Conservation (phyloP, 106 monocot genomes). For the Platanthera guangdongensis region DNA sequence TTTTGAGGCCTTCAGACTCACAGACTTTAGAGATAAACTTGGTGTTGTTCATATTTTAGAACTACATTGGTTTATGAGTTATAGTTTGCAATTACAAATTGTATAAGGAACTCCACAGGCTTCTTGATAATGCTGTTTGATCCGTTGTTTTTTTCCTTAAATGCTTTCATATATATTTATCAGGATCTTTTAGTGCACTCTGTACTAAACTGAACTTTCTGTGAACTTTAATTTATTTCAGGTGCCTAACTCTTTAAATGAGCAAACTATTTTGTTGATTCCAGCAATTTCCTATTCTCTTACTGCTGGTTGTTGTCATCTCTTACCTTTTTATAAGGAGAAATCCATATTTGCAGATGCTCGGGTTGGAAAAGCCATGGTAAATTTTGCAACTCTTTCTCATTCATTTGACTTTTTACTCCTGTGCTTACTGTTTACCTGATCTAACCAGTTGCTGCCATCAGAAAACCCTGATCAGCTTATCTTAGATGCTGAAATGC, state of each 20-base stretch:
- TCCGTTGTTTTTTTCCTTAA: background rate
- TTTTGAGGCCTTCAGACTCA: background rate
- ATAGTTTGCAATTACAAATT: background rate
- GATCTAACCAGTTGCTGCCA: background rate
- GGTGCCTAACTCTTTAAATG: constrained; percentile 47
- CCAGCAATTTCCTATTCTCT: constrained; percentile 69
- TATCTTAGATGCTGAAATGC: constrained; percentile 15
- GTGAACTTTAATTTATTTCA: constrained; percentile 16
- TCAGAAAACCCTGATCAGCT: constrained; percentile 15
- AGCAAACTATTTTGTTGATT: constrained; percentile 33
- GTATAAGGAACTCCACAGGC: background rate
- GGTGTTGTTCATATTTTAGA: background rate
- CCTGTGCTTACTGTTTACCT: background rate
- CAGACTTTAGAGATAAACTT: background rate
- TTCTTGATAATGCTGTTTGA: background rate
- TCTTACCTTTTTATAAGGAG: constrained; percentile 19
- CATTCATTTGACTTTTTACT: background rate
- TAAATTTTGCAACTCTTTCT: constrained; percentile 12
- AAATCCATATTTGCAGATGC: background rate
- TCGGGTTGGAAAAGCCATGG: constrained; percentile 20
- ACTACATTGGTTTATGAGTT: background rate
- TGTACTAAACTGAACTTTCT: background rate
- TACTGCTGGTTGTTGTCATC: constrained; percentile 51
- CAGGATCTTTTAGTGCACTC: background rate
- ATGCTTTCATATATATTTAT: background rate